Conservation (phyloP, 148 eudicot genomes). For the Arctostaphylos glauca region DNA sequence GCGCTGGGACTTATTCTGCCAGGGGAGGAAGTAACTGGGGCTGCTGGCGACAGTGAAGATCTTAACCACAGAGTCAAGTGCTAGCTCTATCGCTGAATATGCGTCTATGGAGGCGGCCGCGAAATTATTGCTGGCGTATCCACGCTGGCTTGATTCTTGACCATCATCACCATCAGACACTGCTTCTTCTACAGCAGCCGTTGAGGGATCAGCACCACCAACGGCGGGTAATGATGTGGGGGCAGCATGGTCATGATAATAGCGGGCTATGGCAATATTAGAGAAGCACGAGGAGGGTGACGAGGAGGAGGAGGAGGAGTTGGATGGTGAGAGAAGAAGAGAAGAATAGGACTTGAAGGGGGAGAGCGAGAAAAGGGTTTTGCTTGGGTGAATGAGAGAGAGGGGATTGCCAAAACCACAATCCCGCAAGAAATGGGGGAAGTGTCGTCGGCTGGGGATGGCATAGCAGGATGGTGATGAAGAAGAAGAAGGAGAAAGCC, state of each 20-base stretch:
- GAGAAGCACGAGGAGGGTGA: not conserved
- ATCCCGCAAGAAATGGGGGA: not conserved
- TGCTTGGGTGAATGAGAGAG: too few species aligned
- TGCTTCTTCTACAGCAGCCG: not conserved
- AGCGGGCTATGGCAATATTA: not conserved
- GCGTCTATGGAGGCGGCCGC: conserved; percentile 31
- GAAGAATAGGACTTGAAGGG: too few species aligned
- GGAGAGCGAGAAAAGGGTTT: too few species aligned
- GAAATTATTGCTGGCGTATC: not conserved
- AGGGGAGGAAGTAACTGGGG: conserved; percentile 80
- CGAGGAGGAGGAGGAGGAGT: not conserved
- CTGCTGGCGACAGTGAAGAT: conserved; percentile 85
- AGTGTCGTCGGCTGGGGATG: not conserved
- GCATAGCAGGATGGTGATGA: too few species aligned
- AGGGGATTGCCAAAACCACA: not conserved
- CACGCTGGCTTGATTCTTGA: not conserved
- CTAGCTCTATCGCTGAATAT: conserved; percentile 67
- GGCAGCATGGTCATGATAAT: not conserved
- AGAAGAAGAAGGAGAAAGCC: conserved; percentile 6
- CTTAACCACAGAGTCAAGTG: conserved; percentile 90
- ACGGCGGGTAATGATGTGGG: not conserved
- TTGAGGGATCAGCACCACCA: not conserved
- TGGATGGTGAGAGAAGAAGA: conserved; percentile 1
- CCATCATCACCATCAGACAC: not conserved
- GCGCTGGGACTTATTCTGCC: conserved; percentile 96